Base-by-base conservation (phyloP, 805 yeast genomes). In the Hanseniaspora valbyensis region DNA sequence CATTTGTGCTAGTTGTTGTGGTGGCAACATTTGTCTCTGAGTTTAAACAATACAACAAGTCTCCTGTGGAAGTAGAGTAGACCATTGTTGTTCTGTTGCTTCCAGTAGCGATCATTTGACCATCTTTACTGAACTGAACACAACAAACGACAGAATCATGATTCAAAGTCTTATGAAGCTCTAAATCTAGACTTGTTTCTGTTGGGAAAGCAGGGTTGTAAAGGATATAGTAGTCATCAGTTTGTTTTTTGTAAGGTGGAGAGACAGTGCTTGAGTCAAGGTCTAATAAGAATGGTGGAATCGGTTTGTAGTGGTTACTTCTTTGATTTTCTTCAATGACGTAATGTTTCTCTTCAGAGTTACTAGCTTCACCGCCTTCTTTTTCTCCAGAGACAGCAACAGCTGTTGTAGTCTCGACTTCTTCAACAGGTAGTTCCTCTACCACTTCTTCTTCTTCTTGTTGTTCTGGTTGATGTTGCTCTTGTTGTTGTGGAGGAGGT, bases 121-220 rank as follows among this genome's bases (percentile, higher is more conserved):
- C 97, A 64, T 87, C 95, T 56, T 79, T 79, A 53, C 89, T 80
- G 71, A 92, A 90, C 54, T 95, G 76, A 53, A 90, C 97, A 67
- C 97, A 90, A 71, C 97, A 92, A 45, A 90, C 97, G 41, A 90
- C 97, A 1, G 95, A 83, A 14, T 88, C 76, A 69, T 92, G 97
- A 63, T 85, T 95, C 58, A 90, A 76, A 13, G 95, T 82, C 62
- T 84, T 92, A 58, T 88, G 85, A 55, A 90, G 73, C 45, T 88
- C 92, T 45, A 90, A 89, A 61, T 90, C 96, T 53, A 86, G 75
- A 38, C 71, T 68, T 55, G 77, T 76, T 44, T 83, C 81, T 28
- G 46, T 30, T 18, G 44, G 49, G 56, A 87, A 77, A 25, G 87
- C 84, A 37, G 95, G 95, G 69, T 90, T 92, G 71, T 83, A 90